Evolutionary conservation across 2,329 filamentous ascomycete genomes (phyloP).

Genomic region (Cladophialophora bantiana): DNA sequence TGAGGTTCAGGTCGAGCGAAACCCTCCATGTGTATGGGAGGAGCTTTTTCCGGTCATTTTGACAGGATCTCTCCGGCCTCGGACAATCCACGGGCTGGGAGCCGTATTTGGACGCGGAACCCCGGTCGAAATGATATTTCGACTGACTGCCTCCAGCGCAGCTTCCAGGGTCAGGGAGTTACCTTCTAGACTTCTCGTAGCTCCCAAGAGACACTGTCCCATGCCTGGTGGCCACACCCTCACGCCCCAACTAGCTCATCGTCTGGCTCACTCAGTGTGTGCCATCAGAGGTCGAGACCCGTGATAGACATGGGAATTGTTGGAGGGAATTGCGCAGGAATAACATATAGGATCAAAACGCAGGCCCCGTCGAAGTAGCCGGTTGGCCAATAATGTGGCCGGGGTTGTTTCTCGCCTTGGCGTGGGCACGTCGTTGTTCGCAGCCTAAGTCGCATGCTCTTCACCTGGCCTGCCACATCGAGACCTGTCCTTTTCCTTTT

Average conservation of each 20-base stretch:
- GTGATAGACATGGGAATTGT: not conserved
- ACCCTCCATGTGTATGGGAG: not conserved
- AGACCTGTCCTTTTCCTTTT: not conserved
- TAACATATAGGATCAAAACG: not conserved
- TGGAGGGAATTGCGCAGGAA: not conserved
- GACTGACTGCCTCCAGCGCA: not conserved
- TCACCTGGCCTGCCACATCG: not conserved
- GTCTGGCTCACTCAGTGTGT: not conserved
- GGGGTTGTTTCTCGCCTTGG: not conserved
- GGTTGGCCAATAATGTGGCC: not conserved
- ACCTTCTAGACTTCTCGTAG: not conserved
- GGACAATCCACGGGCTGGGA: not conserved
- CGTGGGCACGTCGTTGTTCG: not conserved
- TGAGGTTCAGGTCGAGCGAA: constrained; percentile 8
- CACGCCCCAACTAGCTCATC: not conserved
- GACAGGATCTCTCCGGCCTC: constrained; percentile 6
- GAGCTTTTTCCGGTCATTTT: not conserved
- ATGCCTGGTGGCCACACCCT: constrained; percentile 1
- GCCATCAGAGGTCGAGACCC: not conserved
- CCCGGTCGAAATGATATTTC: not conserved
- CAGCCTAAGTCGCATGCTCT: not conserved
- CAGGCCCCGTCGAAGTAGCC: not conserved
- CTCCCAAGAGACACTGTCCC: constrained; percentile 1
- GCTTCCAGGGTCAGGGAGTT: not conserved
- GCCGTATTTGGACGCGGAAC: not conserved